Base-by-base conservation (phyloP, 352 stramenopile genomes). In the Globisporangium apiculatum region DNA sequence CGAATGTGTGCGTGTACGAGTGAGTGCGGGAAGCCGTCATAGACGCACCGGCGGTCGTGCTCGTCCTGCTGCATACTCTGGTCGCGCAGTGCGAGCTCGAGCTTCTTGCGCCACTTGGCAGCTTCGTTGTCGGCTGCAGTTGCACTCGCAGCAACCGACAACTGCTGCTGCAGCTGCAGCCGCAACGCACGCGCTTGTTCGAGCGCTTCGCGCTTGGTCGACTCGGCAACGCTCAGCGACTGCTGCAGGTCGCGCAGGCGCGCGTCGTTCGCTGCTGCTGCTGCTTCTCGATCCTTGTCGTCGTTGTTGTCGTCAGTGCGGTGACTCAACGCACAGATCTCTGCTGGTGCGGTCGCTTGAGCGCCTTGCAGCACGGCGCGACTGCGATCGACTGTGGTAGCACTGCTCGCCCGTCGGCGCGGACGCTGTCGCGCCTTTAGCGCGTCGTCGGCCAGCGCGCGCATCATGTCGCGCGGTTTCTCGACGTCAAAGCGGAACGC, bases 401-500 rank as follows among this genome's bases (percentile, higher is more conserved):
- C 45, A 7, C 18, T 59, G 17, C 52, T 60, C 7, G 35, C 41
- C 3, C 52, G 24, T 7, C 40, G 40, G 7, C 40, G 40, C 24
- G 24, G 24, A 31, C 24, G 24, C 40, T 43, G 40, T 12, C 15
- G 40, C 5, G 17, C 18, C 2, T 3, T 41, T 14, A 17, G 0
- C 11, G 36, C 24, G 41, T 46, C 41, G 5, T 61, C 35, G n/a
- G 50, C 24, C 5, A 66, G 48, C 0, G 54, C 50, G 5, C 64
- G 35, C 4, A 53, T 5, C n/a, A 57, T 31, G 11, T 55, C 49
- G 48, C 54, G 57, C 53, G 69, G 50, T 60, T 80, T 68, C 48
- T 84, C 80, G 0, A 71, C 69, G 48, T 92, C 74, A 62, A 92
- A 92, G 5, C 68, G 66, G 56, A 83, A 87, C 0, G 76, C 61